These are phyloP conservation scores for rapeseed (Brassica napus) DNA, from an alignment of 345 rosid genomes.

Conservation along the genomic window Da-Ae NC_063445.1:53385501-53386000, in stretches of 20 bases:
- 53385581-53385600: background rate
- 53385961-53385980: background rate
- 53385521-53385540: too few species aligned
- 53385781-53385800: background rate
- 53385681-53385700: conserved; percentile 15
- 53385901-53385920: background rate
- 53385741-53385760: background rate
- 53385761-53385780: background rate
- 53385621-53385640: background rate
- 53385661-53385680: background rate
- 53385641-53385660: conserved; percentile 4
- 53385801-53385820: background rate
- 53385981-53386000: background rate
- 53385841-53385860: background rate
- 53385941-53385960: background rate
- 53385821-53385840: background rate
- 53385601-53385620: background rate
- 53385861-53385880: background rate
- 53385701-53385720: background rate
- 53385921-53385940: background rate
- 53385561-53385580: background rate
- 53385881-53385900: background rate
- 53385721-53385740: background rate
- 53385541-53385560: background rate
- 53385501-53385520: too few species aligned